Evolutionary conservation across 2,329 filamentous ascomycete species (phyloP).

Genomic region (Pseudocercospora fijiensis): DNA sequence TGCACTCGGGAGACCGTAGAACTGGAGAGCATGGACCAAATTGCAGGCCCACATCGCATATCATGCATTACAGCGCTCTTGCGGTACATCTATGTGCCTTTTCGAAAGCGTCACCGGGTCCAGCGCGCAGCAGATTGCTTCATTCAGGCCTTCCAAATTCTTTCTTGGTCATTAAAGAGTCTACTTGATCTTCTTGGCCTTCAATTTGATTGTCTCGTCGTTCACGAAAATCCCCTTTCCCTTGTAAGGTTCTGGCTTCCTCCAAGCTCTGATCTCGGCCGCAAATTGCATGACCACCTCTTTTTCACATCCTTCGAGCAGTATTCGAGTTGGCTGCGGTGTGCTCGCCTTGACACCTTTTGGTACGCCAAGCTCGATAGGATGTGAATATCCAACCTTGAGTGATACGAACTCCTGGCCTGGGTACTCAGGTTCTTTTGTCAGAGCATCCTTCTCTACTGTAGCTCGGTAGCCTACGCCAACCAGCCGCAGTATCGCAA

Average conservation of each 20-base stretch:
- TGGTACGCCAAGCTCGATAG: slow-evolving; percentile 85
- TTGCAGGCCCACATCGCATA: not conserved
- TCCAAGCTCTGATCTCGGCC: slow-evolving; percentile 82
- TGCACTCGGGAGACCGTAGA: not conserved
- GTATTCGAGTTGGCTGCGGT: slow-evolving; percentile 84
- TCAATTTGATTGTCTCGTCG: slow-evolving; percentile 94
- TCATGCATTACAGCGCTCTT: not conserved
- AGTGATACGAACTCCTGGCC: slow-evolving; percentile 87
- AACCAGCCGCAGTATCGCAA: slow-evolving; percentile 85
- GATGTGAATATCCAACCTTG: slow-evolving; percentile 95
- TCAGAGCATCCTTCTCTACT: slow-evolving; percentile 72
- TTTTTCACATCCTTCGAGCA: slow-evolving; percentile 85
- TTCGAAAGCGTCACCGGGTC: not conserved
- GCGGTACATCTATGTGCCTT: not conserved
- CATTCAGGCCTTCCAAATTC: not conserved
- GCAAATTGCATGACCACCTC: slow-evolving; percentile 88
- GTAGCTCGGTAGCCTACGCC: slow-evolving; percentile 93
- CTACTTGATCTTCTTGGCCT: slow-evolving; percentile 73
- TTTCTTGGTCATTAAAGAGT: not conserved
- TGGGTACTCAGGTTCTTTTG: slow-evolving; percentile 65
- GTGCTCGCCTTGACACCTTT: slow-evolving; percentile 79
- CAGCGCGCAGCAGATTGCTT: not conserved
- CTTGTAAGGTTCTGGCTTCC: slow-evolving; percentile 95
- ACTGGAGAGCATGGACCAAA: not conserved
- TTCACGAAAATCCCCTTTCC: slow-evolving; percentile 99